Conservation (phyloP, 2,329 filamentous ascomycete species). For the Colletotrichum cereale region DNA sequence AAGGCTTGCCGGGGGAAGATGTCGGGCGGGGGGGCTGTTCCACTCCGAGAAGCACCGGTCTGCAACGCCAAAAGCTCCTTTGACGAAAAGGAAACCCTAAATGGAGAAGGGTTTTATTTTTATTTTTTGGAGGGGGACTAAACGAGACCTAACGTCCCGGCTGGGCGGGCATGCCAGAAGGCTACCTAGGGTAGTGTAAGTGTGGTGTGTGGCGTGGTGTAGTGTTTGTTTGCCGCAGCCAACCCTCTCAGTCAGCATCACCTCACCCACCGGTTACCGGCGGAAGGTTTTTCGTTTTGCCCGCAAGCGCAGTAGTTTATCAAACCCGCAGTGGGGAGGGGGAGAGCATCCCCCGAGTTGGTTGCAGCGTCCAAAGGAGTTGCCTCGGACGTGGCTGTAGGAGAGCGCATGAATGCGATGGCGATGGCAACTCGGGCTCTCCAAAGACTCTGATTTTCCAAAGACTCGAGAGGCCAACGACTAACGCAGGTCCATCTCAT, state of each 20-base stretch:
- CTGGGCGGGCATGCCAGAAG: conserved; percentile 20
- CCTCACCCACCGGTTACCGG: conserved; percentile 4
- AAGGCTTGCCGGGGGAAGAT: background rate
- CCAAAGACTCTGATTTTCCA: too few relatives aligned
- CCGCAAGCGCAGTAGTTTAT: conserved; percentile 8
- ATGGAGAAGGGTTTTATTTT: too few relatives aligned
- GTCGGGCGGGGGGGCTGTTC: background rate
- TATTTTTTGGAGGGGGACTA: too few relatives aligned
- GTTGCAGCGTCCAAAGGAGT: background rate
- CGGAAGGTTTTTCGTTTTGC: conserved; percentile 3
- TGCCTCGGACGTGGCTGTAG: background rate
- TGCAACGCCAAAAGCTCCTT: background rate
- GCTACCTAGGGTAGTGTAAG: background rate
- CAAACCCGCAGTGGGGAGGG: conserved; percentile 5
- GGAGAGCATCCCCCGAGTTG: background rate
- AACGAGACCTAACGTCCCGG: conserved; percentile 22
- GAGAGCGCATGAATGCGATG: conserved; percentile 18
- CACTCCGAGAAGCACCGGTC: background rate
- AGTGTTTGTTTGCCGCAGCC: background rate
- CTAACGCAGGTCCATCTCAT: conserved; percentile 18
- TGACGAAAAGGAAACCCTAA: background rate
- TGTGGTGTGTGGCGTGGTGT: too few relatives aligned
- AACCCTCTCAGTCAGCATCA: conserved; percentile 26
- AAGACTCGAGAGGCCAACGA: conserved; percentile 8
- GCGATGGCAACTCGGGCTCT: background rate